phyloP scores from a whole-genome alignment of 371 early-diverging fungal species.

The Mucor ambiguus region DNA sequence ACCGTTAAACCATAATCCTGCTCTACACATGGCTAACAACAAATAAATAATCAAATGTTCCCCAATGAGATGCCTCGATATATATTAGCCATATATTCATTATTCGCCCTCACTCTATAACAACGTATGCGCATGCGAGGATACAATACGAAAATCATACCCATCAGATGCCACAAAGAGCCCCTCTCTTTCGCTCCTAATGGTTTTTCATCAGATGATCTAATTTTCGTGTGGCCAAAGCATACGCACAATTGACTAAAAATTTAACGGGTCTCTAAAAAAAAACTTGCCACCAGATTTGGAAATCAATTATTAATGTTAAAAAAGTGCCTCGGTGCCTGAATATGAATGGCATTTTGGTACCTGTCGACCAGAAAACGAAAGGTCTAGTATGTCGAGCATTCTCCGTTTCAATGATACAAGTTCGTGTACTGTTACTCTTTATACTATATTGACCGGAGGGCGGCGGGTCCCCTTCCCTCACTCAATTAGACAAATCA shows the following conservation, averaged over 20 bases:
- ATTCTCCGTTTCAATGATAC: conserved; percentile 12
- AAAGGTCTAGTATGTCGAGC: conserved; percentile 2
- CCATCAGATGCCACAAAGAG: not conserved
- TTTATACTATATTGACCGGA: conserved; percentile 3
- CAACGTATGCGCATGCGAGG: not conserved
- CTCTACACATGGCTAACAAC: conserved; percentile 2
- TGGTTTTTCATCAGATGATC: not conserved
- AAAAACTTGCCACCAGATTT: not conserved
- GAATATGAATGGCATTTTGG: not conserved
- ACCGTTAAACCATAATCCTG: not conserved
- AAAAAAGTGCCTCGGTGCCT: conserved; percentile 8
- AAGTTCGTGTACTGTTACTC: conserved; percentile 18
- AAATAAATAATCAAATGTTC: conserved; percentile 3
- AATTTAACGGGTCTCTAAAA: not conserved
- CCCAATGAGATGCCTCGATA: conserved; percentile 4
- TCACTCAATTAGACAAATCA: not conserved
- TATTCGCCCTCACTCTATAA: not conserved
- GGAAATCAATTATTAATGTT: conserved; percentile 7
- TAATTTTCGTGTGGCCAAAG: not conserved
- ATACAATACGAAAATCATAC: not conserved
- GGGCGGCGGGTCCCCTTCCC: conserved; percentile 3
- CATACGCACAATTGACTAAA: not conserved
- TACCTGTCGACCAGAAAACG: not conserved
- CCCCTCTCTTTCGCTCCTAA: not conserved
- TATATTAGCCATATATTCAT: not conserved